phyloP scores from a whole-genome alignment of 345 rosid genomes.

The Lepidium africanum region DNA sequence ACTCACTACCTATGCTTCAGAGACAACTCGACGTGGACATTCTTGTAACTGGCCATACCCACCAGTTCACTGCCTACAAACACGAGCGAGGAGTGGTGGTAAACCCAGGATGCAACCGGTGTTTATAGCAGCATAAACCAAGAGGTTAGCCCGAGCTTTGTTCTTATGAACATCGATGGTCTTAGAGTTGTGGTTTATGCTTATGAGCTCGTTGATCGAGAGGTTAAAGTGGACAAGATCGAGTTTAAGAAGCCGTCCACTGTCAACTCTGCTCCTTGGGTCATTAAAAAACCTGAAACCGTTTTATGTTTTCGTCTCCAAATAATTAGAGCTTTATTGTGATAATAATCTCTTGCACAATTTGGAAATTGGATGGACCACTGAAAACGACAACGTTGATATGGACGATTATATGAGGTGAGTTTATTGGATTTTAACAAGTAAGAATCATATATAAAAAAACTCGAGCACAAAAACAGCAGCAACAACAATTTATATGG shows the following conservation, averaged over 20 bases:
- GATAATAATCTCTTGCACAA: conserved; percentile 6
- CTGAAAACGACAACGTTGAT: background rate
- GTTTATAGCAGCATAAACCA: conserved; percentile 83
- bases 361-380: conserved; percentile 5
- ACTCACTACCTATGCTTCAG: conserved; percentile 91
- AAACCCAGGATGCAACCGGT: conserved; percentile 92
- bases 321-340: conserved; percentile 3
- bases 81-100: conserved; percentile 95
- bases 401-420: too few species aligned
- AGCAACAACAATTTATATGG: too few species aligned
- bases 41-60: conserved; percentile 91
- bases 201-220: conserved; percentile 89
- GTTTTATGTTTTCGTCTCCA: conserved; percentile 1
- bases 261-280: conserved; percentile 43
- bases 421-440: too few species aligned
- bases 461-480: too few species aligned
- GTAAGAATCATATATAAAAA: too few species aligned
- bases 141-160: conserved; percentile 88
- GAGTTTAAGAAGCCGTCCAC: conserved; percentile 83
- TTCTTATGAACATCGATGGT: conserved; percentile 95
- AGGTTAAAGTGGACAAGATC: conserved; percentile 94
- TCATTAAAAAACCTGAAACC: background rate
- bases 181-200: conserved; percentile 89
- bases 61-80: conserved; percentile 95
- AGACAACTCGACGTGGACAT: conserved; percentile 94